Evolutionary conservation across 768 basidiomycete genomes (phyloP), one percentile per base, ranked within the genome.

Genomic region (Mycena capillaripes): DNA sequence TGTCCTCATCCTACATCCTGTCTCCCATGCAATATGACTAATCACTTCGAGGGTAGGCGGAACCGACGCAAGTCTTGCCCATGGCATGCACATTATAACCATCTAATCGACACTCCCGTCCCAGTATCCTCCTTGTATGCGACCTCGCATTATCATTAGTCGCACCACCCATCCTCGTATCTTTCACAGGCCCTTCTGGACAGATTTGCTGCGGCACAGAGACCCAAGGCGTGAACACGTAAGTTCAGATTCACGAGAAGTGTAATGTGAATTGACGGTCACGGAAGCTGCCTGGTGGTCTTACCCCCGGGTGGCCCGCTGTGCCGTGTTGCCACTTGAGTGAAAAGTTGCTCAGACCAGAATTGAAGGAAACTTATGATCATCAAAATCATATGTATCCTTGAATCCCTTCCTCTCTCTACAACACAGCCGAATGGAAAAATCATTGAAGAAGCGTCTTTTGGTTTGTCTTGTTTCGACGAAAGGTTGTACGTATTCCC

Each of bases 111-210:
- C 32, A 32, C 21, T 34, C 30, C 55, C 30, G 55, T 34, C 30
- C 30, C 34, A 56, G 55, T 56, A 56, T 56, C 55, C 32, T 4
- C 55, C 55, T 19, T 56, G 55, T 56, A 56, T 34, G 55, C 27
- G 32, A 19, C 32, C 55, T 50, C 9, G 48, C n/a, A 50, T 50
- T 50, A n/a, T 50, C 23, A 50, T 17, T 50, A n/a, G n/a, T 23
- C 48, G 48, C 48, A 7, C 48, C 23, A 50, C 48, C 21, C 48
- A 23, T n/a, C n/a, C 48, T 50, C 9, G 23, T n/a, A n/a, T 50
- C 48, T 50, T 50, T 50, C 48, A 50, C 23, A 50, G 48, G 48
- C 48, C 48, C 48, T 10, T 23, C 48, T n/a, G 48, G 23, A 19
- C n/a, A 50, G 23, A 50, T 50, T 7, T 50, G 48, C 23, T 50